These are phyloP conservation scores for Populus simonii DNA, from an alignment of 345 rosid genomes.

Conservation along the genomic window DNA sequence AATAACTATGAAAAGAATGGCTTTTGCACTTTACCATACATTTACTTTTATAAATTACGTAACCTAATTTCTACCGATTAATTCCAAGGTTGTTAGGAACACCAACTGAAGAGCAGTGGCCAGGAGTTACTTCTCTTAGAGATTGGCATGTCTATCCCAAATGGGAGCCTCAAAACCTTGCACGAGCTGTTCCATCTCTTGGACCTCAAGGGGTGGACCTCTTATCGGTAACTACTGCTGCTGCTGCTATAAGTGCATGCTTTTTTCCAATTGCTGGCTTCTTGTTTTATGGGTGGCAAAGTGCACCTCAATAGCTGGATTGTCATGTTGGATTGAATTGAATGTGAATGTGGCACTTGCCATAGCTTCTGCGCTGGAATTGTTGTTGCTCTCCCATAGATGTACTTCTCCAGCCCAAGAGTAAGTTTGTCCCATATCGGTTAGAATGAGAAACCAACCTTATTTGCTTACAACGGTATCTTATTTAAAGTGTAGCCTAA, in stretches of 20 bases:
- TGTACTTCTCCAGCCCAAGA: background rate
- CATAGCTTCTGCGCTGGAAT: background rate
- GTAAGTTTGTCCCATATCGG: background rate
- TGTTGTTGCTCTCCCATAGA: background rate
- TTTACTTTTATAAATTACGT: background rate
- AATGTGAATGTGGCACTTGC: background rate
- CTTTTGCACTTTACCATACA: background rate
- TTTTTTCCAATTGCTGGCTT: background rate
- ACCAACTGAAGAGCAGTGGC: conserved; percentile 81
- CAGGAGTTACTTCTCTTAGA: conserved; percentile 70
- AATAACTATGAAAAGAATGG: background rate
- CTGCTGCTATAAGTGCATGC: background rate
- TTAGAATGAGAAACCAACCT: too few species aligned
- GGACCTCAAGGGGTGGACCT: conserved; percentile 80
- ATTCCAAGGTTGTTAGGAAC: conserved; percentile 74
- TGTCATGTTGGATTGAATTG: background rate
- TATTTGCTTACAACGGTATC: too few species aligned
- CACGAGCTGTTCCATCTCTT: conserved; percentile 73
- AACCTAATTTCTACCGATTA: background rate
- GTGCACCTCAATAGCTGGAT: background rate
- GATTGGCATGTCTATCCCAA: conserved; percentile 93
- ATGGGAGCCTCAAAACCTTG: conserved; percentile 76
- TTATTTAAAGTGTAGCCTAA: too few species aligned
- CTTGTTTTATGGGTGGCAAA: background rate
- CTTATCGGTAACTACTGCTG: conserved; percentile 46